Evolutionary conservation across 2,329 filamentous ascomycete species (phyloP).

Genomic region (Alternaria panax): DNA sequence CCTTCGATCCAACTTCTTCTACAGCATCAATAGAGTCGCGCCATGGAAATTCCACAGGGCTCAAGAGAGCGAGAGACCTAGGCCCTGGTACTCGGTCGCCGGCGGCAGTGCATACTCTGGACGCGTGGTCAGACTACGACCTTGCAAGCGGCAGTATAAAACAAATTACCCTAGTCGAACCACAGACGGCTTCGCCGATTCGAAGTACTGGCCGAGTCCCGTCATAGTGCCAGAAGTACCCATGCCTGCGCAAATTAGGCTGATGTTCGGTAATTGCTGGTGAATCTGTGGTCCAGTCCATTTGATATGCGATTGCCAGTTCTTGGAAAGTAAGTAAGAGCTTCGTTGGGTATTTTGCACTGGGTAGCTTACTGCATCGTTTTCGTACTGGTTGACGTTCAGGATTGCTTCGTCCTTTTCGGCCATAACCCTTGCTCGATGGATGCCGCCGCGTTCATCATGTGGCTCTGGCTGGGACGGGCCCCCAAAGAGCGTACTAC

Average conservation of each 20-base stretch:
- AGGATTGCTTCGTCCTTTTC: constrained; percentile 53
- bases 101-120: constrained; percentile 63
- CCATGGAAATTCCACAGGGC: constrained; percentile 66
- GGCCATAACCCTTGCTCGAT: constrained; percentile 16
- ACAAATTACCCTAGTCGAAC: constrained; percentile 23
- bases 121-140: constrained; percentile 1
- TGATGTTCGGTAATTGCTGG: constrained; percentile 64
- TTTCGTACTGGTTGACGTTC: constrained; percentile 66
- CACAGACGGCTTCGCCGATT: constrained; percentile 27
- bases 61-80: constrained; percentile 59
- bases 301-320: constrained; percentile 63
- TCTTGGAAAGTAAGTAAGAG: constrained; percentile 36
- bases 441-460: constrained; percentile 29
- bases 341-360: background rate
- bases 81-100: constrained; percentile 68
- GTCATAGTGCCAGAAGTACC: constrained; percentile 59
- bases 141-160: background rate
- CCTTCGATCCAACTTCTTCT: constrained; percentile 63
- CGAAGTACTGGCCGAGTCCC: constrained; percentile 34
- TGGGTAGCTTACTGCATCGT: constrained; percentile 47
- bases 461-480: constrained; percentile 46
- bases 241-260: constrained; percentile 64
- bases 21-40: constrained; percentile 62
- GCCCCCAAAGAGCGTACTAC: constrained; percentile 60
- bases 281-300: constrained; percentile 69